phyloP scores from a whole-genome alignment of 2,329 filamentous ascomycete species.

The Penicillium olsonii region DNA sequence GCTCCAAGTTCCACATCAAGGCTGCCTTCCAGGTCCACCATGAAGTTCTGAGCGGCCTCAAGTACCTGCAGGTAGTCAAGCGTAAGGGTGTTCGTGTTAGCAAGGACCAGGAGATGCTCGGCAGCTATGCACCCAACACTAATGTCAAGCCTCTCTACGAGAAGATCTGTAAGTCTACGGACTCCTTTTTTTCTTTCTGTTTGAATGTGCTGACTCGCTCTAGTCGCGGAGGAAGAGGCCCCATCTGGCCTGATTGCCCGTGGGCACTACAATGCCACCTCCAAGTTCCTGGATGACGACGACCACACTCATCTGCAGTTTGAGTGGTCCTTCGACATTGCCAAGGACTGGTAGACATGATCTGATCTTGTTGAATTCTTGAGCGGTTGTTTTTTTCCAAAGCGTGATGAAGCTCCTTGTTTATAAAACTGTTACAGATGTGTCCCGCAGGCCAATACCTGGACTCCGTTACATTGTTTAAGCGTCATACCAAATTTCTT shows the following conservation, averaged over 20 bases:
- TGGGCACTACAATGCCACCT: slow-evolving; percentile 85
- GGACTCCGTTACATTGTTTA: slow-evolving; percentile 13
- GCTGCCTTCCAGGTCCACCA: slow-evolving; percentile 95
- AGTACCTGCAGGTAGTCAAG: slow-evolving; percentile 94
- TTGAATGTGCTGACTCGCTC: not conserved
- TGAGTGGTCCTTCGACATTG: slow-evolving; percentile 94
- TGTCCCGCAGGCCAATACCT: slow-evolving; percentile 15
- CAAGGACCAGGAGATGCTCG: slow-evolving; percentile 98
- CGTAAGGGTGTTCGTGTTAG: slow-evolving; percentile 80
- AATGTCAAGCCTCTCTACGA: slow-evolving; percentile 80
- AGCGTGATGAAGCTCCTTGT: slow-evolving; percentile 32
- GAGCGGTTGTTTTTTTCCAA: slow-evolving; percentile 26
- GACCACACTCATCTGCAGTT: slow-evolving; percentile 87
- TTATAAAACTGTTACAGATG: slow-evolving; percentile 31
- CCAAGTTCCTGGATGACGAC: slow-evolving; percentile 94
- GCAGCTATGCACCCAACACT: slow-evolving; percentile 91
- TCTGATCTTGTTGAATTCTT: slow-evolving; percentile 23
- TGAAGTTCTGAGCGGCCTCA: slow-evolving; percentile 89
- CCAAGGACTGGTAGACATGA: slow-evolving; percentile 76
- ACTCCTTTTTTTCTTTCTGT: not conserved
- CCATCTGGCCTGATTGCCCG: slow-evolving; percentile 87
- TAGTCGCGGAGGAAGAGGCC: slow-evolving; percentile 89
- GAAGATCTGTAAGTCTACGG: slow-evolving; percentile 76
- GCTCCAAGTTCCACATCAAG: slow-evolving; percentile 89
- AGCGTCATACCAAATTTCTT: slow-evolving; percentile 6